Percentiles rank a stretch among this genome's conserved stretches.
These are phyloP conservation scores for Zopfia rhizophila DNA, from an alignment of 2,329 filamentous ascomycete species.

Conservation along the genomic window DNA sequence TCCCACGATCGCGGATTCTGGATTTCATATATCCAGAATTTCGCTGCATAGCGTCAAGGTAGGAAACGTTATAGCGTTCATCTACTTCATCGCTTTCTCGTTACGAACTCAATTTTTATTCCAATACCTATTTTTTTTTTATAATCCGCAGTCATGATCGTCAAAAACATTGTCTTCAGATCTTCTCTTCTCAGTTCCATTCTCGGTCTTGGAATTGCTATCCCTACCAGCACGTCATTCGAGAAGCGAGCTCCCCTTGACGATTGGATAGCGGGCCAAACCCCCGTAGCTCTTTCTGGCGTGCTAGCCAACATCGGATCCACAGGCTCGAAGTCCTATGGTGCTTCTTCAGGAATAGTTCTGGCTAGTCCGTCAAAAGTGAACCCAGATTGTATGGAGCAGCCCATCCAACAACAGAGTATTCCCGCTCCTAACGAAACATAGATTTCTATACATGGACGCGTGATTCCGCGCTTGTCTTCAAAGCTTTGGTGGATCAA, in stretches of 20 bases:
- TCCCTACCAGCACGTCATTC: conserved; percentile 7
- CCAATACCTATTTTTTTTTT: too few relatives aligned
- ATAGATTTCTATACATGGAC: conserved; percentile 84
- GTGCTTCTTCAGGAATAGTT: conserved; percentile 61
- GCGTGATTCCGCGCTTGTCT: conserved; percentile 75
- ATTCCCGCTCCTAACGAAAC: not conserved
- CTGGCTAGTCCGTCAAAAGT: conserved; percentile 64
- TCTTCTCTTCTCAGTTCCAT: too few relatives aligned
- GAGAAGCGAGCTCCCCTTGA: conserved; percentile 25
- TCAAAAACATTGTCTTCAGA: too few relatives aligned
- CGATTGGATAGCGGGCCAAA: conserved; percentile 56
- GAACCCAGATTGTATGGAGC: conserved; percentile 62
- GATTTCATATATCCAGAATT: too few relatives aligned
- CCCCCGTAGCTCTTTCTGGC: conserved; percentile 59
- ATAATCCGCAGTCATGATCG: too few relatives aligned
- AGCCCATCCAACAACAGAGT: not conserved
- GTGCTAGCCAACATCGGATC: conserved; percentile 66
- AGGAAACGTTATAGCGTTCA: too few relatives aligned
- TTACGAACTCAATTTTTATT: too few relatives aligned
- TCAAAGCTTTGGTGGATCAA: conserved; percentile 75
- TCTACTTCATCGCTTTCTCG: too few relatives aligned
- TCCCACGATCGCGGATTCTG: too few relatives aligned
- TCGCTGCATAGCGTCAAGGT: too few relatives aligned
- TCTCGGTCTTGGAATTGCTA: conserved; percentile 3
- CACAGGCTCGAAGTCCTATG: conserved; percentile 57